phyloP scores from a whole-genome alignment of 768 basidiomycete species.

The Suillus luteus region DNA sequence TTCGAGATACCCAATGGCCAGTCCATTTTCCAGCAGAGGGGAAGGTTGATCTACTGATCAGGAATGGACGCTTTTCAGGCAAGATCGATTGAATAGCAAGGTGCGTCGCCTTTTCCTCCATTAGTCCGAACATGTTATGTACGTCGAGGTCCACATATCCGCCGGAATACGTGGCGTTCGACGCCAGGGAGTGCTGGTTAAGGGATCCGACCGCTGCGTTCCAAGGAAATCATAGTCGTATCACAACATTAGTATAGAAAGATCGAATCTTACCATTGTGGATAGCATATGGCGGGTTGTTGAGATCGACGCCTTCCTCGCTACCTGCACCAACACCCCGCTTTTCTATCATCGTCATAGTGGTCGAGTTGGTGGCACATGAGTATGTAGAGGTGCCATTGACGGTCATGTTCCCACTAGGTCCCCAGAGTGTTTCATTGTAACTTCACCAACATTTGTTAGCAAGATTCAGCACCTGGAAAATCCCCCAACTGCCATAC shows the following conservation, averaged over 20 bases:
- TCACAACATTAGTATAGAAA: background rate
- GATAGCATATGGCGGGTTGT: slow-evolving; percentile 64
- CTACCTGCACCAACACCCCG: slow-evolving; percentile 54
- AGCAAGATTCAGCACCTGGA: background rate
- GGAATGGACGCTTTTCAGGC: slow-evolving; percentile 65
- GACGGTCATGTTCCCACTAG: slow-evolving; percentile 75
- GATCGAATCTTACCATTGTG: slow-evolving; percentile 57
- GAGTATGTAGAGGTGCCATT: slow-evolving; percentile 62
- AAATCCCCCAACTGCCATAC: slow-evolving; percentile 32
- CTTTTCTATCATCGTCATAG: slow-evolving; percentile 29
- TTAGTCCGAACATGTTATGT: slow-evolving; percentile 71
- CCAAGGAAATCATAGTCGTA: background rate
- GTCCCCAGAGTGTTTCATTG: slow-evolving; percentile 60
- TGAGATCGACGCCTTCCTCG: slow-evolving; percentile 51
- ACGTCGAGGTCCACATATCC: slow-evolving; percentile 66
- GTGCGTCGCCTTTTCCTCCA: slow-evolving; percentile 70
- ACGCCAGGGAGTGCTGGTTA: slow-evolving; percentile 58
- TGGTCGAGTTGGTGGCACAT: slow-evolving; percentile 23
- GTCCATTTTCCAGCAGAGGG: slow-evolving; percentile 69
- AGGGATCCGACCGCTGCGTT: slow-evolving; percentile 51
- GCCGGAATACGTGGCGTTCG: slow-evolving; percentile 68
- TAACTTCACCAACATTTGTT: slow-evolving; percentile 45
- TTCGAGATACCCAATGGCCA: slow-evolving; percentile 62
- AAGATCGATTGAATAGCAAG: slow-evolving; percentile 54
- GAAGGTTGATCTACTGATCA: slow-evolving; percentile 72